Evolutionary conservation across 805 yeast genomes (phyloP).

Genomic region (Ogataea nitratoaversa): DNA sequence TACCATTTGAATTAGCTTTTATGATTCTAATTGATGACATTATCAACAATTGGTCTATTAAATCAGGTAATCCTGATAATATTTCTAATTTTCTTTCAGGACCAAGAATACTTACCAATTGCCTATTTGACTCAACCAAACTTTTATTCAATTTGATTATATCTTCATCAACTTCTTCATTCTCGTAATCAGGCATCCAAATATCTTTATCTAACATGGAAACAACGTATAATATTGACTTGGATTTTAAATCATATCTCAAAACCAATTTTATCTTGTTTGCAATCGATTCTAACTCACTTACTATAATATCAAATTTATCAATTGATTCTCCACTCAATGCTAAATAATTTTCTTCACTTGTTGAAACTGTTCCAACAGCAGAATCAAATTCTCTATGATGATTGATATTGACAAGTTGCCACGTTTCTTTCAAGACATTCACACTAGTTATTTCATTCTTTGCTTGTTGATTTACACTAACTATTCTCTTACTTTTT

Average conservation of each 20-base stretch:
- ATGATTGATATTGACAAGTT: conserved; percentile 15
- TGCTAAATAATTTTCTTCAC: conserved; percentile 17
- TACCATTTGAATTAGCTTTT: conserved; percentile 53
- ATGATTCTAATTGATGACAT: conserved; percentile 46
- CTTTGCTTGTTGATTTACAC: background rate
- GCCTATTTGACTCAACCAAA: conserved; percentile 42
- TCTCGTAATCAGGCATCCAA: conserved; percentile 48
- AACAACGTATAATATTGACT: conserved; percentile 48
- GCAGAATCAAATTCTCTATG: background rate
- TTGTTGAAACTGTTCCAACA: background rate
- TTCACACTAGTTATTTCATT: conserved; percentile 10
- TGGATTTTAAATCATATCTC: conserved; percentile 53
- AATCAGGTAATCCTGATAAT: conserved; percentile 45
- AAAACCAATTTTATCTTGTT: conserved; percentile 42
- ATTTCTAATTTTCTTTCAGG: conserved; percentile 28
- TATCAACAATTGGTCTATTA: conserved; percentile 50
- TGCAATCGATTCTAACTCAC: conserved; percentile 33
- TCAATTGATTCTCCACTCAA: conserved; percentile 24
- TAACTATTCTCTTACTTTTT: conserved; percentile 39
- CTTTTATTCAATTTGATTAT: conserved; percentile 49
- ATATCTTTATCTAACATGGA: conserved; percentile 44
- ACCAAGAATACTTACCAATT: conserved; percentile 31
- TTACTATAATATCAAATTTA: conserved; percentile 36
- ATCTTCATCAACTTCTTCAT: conserved; percentile 56
- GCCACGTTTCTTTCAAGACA: conserved; percentile 29